Evolutionary conservation across 495 filamentous ascomycete genomes (phyloP), one percentile per base, ranked within the genome.

Genomic region (Podospora conica): DNA sequence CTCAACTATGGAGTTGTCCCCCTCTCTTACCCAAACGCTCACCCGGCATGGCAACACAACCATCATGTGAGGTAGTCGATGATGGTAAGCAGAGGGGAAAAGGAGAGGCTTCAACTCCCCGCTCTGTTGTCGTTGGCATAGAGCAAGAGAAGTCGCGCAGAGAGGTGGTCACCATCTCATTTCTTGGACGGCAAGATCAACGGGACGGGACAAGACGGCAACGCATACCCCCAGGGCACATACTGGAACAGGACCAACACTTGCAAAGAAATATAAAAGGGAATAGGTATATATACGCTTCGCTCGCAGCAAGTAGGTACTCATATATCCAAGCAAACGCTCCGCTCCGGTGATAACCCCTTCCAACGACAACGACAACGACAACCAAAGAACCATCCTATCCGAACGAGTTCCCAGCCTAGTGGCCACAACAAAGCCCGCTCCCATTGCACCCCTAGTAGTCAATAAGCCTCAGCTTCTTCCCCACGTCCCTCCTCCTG

Each of bases 381-480:
- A n/a, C n/a, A n/a, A n/a, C n/a, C n/a, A n/a, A 40, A 40, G 33
- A 40, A 40, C 15, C 33, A 48, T 7, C 2, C 33, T 18, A 12
- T 40, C 7, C 33, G 1, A 3, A 40, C 33, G 12, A 48, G 33
- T 15, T 48, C 15, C 33, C 29, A 33, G 29, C 29, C n/a, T n/a
- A n/a, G n/a, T n/a, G 29, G 10, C 29, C 29, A 33, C 29, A 33
- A 55, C 2, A 55, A n/a, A n/a, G n/a, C n/a, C n/a, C n/a, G n/a
- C 18, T 55, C 53, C n/a, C 54, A 55, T 9, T 12, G 22, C 53
- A 53, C 21, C 6, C 11, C 54, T 58, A 93, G 75, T 92, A 93
- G 56, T 95, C 91, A 61, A 83, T 86, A 66, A 95, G 76, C 74
- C 88, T 82, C 69, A 95, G 73, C 71, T 90, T 92, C 83, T 92